Base-by-base conservation (phyloP, 2,329 filamentous ascomycete genomes). In the Penicillium sp. region DNA sequence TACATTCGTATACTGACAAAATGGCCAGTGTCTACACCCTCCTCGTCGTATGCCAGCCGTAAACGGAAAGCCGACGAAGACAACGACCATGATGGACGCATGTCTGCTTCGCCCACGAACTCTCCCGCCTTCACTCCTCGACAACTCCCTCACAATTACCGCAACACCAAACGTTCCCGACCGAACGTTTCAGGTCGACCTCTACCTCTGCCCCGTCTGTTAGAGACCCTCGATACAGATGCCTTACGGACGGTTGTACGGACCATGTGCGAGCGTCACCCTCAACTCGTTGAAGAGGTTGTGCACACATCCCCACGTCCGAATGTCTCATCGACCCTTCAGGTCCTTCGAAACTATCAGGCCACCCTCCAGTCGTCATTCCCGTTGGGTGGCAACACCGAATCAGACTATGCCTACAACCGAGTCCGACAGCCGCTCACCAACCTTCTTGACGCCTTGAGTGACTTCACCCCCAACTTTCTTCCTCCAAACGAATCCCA, bases 391-490 rank as follows among this genome's bases (percentile, higher is more conserved):
- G 90, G 91, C 69, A 88, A 91, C 64, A 84, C 88, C 12, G 90
- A 86, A 56, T 91, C 91, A 40, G 93, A 97, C 73, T 97, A 97
- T 76, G 88, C 91, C 48, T 99, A 97, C 73, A 95, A 97, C 71
- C 86, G 94, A 65, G 90, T 97, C 52, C 90, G 88, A 65, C 88
- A 92, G 61, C 85, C 88, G 36, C 81, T 97, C 17, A 78, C 86
- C 26, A 87, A 90, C 55, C 83, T 99, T 25, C 85, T 97, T 57
- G 91, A 97, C 56, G 91, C 94, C 41, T 82, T 99, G 42, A 88
- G 88, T 71, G 94, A 99, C 70, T 99, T 95, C 71, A 97, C 92
- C 0, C 91, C 91, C 4, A 91, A 97, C 73, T 99, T 96, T 68
- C 85, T 99, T 3, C 94, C 94, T 12, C 94, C 94, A 0, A 88